These are phyloP conservation scores for Mycena sp. DNA, from an alignment of 1,284 basidiomycete species.

Conservation along the genomic window DNA sequence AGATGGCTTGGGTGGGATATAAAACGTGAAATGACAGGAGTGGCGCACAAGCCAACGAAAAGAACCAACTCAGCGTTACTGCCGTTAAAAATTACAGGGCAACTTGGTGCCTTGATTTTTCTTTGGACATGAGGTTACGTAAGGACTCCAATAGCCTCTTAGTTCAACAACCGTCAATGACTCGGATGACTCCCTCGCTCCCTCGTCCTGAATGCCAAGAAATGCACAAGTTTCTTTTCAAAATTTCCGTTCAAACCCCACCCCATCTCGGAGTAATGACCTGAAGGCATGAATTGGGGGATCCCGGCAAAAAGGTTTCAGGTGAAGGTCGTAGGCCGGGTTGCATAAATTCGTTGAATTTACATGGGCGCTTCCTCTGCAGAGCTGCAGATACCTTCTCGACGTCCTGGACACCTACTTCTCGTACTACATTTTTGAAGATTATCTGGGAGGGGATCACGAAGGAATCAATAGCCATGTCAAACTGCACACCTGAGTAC, in stretches of 20 bases:
- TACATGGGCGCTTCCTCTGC: neutral
- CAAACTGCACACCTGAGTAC: neutral
- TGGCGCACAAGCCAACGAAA: neutral
- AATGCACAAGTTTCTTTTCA: neutral
- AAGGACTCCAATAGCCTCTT: too few species aligned
- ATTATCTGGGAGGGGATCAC: neutral
- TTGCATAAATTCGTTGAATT: slow-evolving; percentile 15
- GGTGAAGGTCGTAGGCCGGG: neutral
- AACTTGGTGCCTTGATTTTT: neutral
- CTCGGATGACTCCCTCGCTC: too few species aligned
- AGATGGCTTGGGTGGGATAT: neutral
- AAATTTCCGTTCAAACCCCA: neutral
- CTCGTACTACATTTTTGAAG: neutral
- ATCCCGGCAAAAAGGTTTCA: neutral
- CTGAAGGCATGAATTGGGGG: neutral
- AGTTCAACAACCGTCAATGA: too few species aligned
- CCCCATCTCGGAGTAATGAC: neutral
- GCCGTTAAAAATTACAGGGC: neutral
- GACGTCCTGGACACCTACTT: neutral
- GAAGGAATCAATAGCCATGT: neutral
- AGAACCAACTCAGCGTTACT: neutral
- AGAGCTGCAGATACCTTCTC: neutral
- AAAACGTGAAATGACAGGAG: slow-evolving; percentile 19
- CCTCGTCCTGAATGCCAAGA: too few species aligned
- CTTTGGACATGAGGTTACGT: neutral